Percentiles rank a stretch among this genome's conserved stretches.
Conservation (phyloP, 2,329 filamentous ascomycete species). For the Fusarium sp. region DNA sequence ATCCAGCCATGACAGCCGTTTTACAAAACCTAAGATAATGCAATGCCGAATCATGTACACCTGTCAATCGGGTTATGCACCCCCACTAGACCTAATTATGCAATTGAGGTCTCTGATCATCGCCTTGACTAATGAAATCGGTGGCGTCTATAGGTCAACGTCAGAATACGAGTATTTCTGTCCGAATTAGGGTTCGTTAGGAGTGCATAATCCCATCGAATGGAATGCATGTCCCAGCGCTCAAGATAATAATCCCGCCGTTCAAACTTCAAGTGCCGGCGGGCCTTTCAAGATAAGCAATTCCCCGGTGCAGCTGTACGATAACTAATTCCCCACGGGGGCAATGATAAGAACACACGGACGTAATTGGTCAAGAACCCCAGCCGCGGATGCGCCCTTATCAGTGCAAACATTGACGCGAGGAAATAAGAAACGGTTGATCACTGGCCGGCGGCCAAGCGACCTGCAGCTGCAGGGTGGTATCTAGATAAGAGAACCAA, state of each 20-base stretch:
- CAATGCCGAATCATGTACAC: background rate
- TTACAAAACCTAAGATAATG: background rate
- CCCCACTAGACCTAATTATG: background rate
- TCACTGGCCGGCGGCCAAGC: conserved; percentile 17
- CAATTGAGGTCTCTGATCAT: background rate
- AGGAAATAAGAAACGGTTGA: background rate
- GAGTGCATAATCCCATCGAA: background rate
- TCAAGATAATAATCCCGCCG: background rate
- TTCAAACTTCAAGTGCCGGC: background rate
- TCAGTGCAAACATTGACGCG: background rate
- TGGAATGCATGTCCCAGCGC: background rate
- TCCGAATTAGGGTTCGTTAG: background rate
- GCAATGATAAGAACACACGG: conserved; percentile 2
- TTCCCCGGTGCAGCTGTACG: background rate
- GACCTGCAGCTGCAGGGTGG: background rate
- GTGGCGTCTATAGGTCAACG: background rate
- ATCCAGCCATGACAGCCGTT: background rate
- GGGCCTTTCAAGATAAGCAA: conserved; percentile 21
- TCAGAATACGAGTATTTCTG: background rate
- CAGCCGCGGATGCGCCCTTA: conserved; percentile 5
- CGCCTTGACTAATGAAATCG: background rate
- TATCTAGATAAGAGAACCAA: conserved; percentile 12
- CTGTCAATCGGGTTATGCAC: background rate
- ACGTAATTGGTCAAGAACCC: conserved; percentile 8
- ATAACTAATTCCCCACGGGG: conserved; percentile 10